phyloP scores from a whole-genome alignment of 371 early-diverging fungal species.

The Aphelidium insulamus region DNA sequence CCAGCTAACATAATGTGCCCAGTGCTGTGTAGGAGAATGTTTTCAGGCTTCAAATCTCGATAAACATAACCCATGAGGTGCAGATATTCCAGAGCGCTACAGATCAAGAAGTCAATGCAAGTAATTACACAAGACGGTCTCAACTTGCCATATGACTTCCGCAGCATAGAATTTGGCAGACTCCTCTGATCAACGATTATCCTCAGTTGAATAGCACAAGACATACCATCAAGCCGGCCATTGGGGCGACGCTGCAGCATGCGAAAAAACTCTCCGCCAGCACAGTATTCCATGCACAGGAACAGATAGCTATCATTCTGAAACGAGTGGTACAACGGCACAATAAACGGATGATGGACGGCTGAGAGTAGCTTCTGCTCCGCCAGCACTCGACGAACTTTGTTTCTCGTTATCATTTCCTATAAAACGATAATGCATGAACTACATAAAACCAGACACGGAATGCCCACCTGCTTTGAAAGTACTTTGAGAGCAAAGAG shows the following conservation, averaged over 20 bases:
- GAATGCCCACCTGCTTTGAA: too few relatives aligned
- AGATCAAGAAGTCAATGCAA: neutral
- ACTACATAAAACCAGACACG: too few relatives aligned
- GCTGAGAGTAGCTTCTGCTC: conserved; percentile 86
- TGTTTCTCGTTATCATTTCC: conserved; percentile 88
- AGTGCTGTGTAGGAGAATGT: conserved; percentile 73
- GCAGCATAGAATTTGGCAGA: conserved; percentile 93
- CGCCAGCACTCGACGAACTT: conserved; percentile 81
- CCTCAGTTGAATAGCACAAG: too few relatives aligned
- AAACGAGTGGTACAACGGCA: conserved; percentile 86
- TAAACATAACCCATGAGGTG: conserved; percentile 93
- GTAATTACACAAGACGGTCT: neutral
- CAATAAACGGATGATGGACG: conserved; percentile 90
- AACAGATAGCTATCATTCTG: conserved; percentile 84
- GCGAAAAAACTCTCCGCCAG: conserved; percentile 95
- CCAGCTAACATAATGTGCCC: conserved; percentile 87
- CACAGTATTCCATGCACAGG: conserved; percentile 95
- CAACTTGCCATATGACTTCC: conserved; percentile 49
- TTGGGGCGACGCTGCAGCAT: conserved; percentile 64
- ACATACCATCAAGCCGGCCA: too few relatives aligned
- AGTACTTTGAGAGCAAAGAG: conserved; percentile 89
- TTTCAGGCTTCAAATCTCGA: conserved; percentile 97
- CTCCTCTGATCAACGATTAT: conserved; percentile 60
- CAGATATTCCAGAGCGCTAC: conserved; percentile 71
- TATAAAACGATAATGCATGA: too few relatives aligned